phyloP scores from a whole-genome alignment of 441 rosid genomes.

The Erysimum cheiri region DNA sequence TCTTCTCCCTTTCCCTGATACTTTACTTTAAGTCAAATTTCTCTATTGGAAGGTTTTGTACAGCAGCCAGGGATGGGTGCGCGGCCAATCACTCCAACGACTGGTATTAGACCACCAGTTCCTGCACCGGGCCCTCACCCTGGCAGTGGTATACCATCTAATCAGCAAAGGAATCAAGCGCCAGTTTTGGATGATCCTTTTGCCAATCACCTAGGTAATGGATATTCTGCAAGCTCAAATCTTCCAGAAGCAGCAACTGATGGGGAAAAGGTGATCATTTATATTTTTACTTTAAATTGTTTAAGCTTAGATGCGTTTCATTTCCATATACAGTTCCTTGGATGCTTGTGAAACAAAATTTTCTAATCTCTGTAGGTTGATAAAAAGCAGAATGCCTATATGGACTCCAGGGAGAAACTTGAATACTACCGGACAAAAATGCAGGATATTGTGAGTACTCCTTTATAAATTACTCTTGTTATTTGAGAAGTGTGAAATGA shows the following conservation, averaged over 20 bases:
- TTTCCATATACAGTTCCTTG: conserved; percentile 25
- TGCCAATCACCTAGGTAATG: conserved; percentile 55
- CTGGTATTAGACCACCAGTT: conserved; percentile 79
- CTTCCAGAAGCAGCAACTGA: conserved; percentile 53
- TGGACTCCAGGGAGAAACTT: conserved; percentile 95
- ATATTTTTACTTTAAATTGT: conserved; percentile 13
- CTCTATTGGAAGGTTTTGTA: conserved; percentile 64
- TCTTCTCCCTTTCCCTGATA: conserved; percentile 30
- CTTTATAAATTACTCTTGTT: conserved; percentile 33
- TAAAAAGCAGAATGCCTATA: conserved; percentile 63
- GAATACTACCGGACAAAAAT: conserved; percentile 90
- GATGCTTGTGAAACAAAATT: conserved; percentile 17
- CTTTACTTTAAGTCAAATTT: conserved; percentile 8
- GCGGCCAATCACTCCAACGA: conserved; percentile 58
- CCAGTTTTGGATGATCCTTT: conserved; percentile 67
- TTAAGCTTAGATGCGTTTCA: conserved; percentile 18
- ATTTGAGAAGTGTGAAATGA: conserved; percentile 15
- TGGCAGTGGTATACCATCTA: conserved; percentile 51
- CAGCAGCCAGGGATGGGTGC: conserved; percentile 69
- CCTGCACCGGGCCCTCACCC: conserved; percentile 54
- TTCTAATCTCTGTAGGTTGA: conserved; percentile 57
- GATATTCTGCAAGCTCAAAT: conserved; percentile 50
- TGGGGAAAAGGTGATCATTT: conserved; percentile 65
- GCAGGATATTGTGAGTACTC: conserved; percentile 94
- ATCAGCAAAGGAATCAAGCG: conserved; percentile 61